Evolutionary conservation across 2,329 filamentous ascomycete species (phyloP).

Genomic region (Talaromyces sp.): DNA sequence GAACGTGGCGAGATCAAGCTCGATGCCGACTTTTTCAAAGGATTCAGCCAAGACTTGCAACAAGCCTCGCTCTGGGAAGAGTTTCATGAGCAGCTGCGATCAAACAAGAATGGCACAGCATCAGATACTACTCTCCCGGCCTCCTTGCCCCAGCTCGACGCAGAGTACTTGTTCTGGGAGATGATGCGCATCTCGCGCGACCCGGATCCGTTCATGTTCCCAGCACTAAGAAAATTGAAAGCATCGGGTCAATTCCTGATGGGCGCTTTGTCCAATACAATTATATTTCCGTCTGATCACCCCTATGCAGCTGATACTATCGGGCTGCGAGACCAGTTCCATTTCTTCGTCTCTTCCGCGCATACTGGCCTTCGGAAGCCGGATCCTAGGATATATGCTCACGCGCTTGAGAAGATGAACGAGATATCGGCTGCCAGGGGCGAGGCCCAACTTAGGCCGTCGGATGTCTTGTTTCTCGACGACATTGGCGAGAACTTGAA

Average conservation of each 20-base stretch:
- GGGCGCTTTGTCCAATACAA: constrained; percentile 84
- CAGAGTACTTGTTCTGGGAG: constrained; percentile 74
- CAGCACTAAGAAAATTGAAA: constrained; percentile 68
- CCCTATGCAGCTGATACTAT: constrained; percentile 57
- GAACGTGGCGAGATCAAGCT: constrained; percentile 79
- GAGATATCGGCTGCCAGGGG: constrained; percentile 56
- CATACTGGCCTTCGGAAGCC: constrained; percentile 87
- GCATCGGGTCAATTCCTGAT: constrained; percentile 64
- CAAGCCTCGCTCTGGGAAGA: constrained; percentile 62
- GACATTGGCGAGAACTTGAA: constrained; percentile 94
- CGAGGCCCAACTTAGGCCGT: constrained; percentile 52
- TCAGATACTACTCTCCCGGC: constrained; percentile 47
- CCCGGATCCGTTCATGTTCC: constrained; percentile 84
- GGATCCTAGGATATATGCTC: constrained; percentile 72
- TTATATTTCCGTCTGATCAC: constrained; percentile 76
- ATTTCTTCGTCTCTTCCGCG: constrained; percentile 82
- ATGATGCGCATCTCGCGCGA: constrained; percentile 75
- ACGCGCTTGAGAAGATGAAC: constrained; percentile 65
- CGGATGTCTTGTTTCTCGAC: constrained; percentile 81
- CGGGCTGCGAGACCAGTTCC: constrained; percentile 66
- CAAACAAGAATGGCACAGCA: constrained; percentile 24
- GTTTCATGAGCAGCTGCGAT: constrained; percentile 43
- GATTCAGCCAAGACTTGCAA: constrained; percentile 71
- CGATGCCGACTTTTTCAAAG: constrained; percentile 68
- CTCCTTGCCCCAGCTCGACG: constrained; percentile 67